Evolutionary conservation across 139 green algal genomes (phyloP), one percentile per base, ranked within the genome.

Genomic region (Nannochloris sp.): DNA sequence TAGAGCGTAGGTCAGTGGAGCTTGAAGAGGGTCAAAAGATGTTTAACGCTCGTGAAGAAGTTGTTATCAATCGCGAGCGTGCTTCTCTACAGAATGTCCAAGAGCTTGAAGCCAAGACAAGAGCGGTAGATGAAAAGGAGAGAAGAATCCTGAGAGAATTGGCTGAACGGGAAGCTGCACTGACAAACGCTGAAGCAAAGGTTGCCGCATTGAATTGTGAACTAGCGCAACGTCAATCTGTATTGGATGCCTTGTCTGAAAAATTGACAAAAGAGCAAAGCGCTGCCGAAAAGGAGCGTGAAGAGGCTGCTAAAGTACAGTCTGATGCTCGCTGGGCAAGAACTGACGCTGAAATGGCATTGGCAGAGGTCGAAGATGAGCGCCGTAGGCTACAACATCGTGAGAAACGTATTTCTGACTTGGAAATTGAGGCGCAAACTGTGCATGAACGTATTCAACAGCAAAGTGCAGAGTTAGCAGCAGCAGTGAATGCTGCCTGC

Each of bases 401-500:
- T 37, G 76, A 83, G 44, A 64, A 71, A 3, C 62, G 58, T 23
- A 29, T 80, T 8, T 48, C 36, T 7, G 42, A 66, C 35, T 15
- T 70, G 19, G 58, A 73, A 24, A 57, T 35, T 13, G 64, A 82
- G 42, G 51, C 47, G 9, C 27, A 75, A 24, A 54, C 68, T 34
- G 30, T 73, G 27, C 72, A 82, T 29, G 32, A 19, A 12, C 42
- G 29, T 14, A 30, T 68, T 19, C 48, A 10, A 54, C 27, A 46
- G 14, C 70, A 77, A 42, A 70, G 33, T 42, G 25, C 25, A 6
- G 66, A 82, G 35, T 63, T 71, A 38, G 34, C 44, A 13, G 74
- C 44, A 8, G 74, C 70, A 3, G 37, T 71, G 19, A 67, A 63
- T 2, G 69, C 72, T 14, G 69, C 68, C 54, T 78, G 61, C 60